phyloP scores from a whole-genome alignment of 164 flowering plant species.

The Vitis labrusca region DNA sequence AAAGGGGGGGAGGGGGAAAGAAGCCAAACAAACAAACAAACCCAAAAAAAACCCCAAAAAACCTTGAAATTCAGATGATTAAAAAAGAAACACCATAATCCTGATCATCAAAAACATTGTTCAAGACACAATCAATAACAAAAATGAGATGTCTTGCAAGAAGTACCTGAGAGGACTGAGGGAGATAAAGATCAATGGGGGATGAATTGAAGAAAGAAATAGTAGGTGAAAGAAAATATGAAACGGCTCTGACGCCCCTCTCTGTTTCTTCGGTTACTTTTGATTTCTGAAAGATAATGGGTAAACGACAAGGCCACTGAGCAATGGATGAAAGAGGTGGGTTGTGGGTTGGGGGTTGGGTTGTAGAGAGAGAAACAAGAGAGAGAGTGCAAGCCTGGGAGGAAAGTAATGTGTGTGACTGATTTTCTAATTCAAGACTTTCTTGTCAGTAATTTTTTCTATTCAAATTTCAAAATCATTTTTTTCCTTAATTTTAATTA shows the following conservation, averaged over 20 bases:
- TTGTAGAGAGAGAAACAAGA: not conserved
- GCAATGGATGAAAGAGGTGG: constrained; percentile 6
- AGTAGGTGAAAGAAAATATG: not conserved
- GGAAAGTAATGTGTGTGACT: too few species aligned
- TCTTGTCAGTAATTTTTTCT: too few species aligned
- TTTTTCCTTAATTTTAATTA: too few species aligned
- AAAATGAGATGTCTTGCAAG: not conserved
- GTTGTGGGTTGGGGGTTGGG: too few species aligned
- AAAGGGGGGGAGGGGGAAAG: too few species aligned
- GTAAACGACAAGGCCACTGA: constrained; percentile 3
- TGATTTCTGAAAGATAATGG: not conserved
- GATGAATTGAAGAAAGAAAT: not conserved
- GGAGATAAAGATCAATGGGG: not conserved
- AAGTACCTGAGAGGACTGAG: constrained; percentile 12
- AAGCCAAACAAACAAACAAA: not conserved
- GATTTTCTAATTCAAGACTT: too few species aligned
- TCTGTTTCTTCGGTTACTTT: not conserved
- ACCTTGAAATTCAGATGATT: not conserved
- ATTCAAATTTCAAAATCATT: too few species aligned
- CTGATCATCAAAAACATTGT: not conserved
- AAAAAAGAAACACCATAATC: not conserved
- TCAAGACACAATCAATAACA: not conserved
- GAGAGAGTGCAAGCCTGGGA: not conserved
- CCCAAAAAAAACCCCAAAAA: not conserved
- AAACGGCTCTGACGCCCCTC: not conserved